These are phyloP conservation scores for Neodidymelliopsis sp. DNA, from an alignment of 2,329 filamentous ascomycete genomes.

Conservation along the genomic window DNA sequence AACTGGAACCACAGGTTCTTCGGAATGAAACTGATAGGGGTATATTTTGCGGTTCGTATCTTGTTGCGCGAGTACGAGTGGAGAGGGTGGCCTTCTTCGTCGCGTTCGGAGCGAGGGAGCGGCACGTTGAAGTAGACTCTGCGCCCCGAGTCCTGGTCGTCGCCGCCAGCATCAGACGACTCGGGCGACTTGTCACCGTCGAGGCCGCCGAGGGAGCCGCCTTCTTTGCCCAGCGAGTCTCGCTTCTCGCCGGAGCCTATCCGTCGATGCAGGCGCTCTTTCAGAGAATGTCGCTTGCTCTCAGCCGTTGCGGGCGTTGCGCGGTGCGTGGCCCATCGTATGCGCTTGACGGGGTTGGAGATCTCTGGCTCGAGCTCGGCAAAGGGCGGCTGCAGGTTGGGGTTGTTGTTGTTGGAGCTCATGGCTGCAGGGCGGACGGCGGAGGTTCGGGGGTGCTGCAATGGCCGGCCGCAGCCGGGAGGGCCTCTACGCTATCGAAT, in stretches of 20 bases:
- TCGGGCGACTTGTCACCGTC: conserved; percentile 55
- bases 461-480: conserved; percentile 49
- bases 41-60: conserved; percentile 97
- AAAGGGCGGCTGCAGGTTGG: conserved; percentile 19
- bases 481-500: conserved; percentile 39
- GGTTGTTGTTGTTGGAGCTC: conserved; percentile 22
- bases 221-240: conserved; percentile 50
- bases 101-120: conserved; percentile 75
- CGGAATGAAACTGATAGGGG: conserved; percentile 89
- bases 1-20: conserved; percentile 99
- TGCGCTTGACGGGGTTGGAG: conserved; percentile 73
- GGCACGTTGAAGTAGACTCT: conserved; percentile 86
- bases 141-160: conserved; percentile 53
- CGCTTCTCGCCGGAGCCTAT: conserved; percentile 70
- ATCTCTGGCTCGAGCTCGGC: conserved; percentile 56
- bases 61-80: conserved; percentile 86
- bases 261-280: conserved; percentile 74
- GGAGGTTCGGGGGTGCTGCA: conserved; percentile 34
- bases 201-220: conserved; percentile 21
- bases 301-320: conserved; percentile 76
- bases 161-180: conserved; percentile 50
- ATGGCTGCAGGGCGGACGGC: conserved; percentile 20
- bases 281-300: conserved; percentile 82
- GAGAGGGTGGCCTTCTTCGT: conserved; percentile 79
- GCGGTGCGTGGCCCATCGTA: conserved; percentile 96